Percentiles rank a stretch among this genome's conserved stretches.
Evolutionary conservation across 2,329 filamentous ascomycete genomes (phyloP).

Genomic region (Ceratocystis destructans): DNA sequence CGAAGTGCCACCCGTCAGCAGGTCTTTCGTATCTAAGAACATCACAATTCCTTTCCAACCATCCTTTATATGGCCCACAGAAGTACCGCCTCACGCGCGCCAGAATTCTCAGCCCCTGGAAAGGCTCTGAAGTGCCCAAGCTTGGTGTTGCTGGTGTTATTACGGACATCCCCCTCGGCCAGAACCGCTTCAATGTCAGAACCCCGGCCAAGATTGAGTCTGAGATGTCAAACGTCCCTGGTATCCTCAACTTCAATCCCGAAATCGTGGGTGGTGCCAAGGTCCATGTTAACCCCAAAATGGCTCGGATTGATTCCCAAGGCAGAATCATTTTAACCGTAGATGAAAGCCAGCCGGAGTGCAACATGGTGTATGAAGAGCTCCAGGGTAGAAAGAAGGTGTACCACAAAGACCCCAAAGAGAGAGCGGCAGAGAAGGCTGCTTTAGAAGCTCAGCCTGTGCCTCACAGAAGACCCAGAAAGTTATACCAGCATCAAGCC

Average conservation of each 20-base stretch:
- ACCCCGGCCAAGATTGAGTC: constrained; percentile 16
- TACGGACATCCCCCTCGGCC: constrained; percentile 30
- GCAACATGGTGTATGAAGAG: constrained; percentile 36
- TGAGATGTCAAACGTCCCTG: constrained; percentile 19
- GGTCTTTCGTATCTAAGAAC: constrained; percentile 50
- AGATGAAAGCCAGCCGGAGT: constrained; percentile 28
- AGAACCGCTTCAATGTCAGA: constrained; percentile 32
- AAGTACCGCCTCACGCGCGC: constrained; percentile 36
- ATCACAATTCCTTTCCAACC: constrained; percentile 41
- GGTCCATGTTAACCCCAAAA: constrained; percentile 35
- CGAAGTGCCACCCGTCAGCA: constrained; percentile 46
- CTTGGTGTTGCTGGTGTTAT: constrained; percentile 45
- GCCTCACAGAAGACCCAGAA: background rate
- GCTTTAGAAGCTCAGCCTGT: constrained; percentile 21
- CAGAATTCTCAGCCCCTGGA: constrained; percentile 37
- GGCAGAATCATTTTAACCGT: constrained; percentile 37
- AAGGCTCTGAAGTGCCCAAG: constrained; percentile 27
- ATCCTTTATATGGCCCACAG: constrained; percentile 48
- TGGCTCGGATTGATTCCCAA: constrained; percentile 35
- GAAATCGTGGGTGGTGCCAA: constrained; percentile 40
- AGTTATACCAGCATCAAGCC: constrained; percentile 8
- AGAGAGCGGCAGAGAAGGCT: constrained; percentile 26
- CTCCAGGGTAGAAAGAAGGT: constrained; percentile 27
- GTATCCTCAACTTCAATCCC: constrained; percentile 30
- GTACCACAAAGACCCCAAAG: constrained; percentile 23